Evolutionary conservation across 2,329 filamentous ascomycete genomes (phyloP), one percentile per base, ranked within the genome.

Genomic region (Fonsecaea monophora): DNA sequence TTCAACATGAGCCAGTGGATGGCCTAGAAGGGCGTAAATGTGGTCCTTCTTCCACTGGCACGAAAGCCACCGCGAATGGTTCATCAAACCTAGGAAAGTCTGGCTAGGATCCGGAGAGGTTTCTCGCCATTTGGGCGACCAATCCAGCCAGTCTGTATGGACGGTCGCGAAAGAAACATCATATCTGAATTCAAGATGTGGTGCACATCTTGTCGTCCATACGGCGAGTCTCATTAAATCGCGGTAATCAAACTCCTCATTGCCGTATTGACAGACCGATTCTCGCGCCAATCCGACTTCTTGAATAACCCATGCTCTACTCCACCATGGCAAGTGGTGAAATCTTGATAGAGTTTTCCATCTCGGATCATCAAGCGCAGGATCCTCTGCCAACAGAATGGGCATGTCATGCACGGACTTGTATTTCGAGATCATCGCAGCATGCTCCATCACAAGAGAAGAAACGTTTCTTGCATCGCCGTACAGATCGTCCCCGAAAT

Each of bases 401-500:
- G 56, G 56, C 56, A 60, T 48, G 10, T 60, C 56, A 18, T 60
- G 35, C n/a, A 60, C 38, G 7, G 37, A 32, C 13, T 42, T 42
- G 38, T 32, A 60, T 13, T 25, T 48, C 21, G 35, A 32, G 4
- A 42, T 60, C 18, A 42, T 34, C 9, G 18, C 18, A 38, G 60
- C 25, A 54, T 48, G 38, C 38, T 68, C 66, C 32, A 45, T 48
- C 21, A 68, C 40, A 34, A 68, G 65, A 25, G 57, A 59, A 21
- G 61, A 59, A 15, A 65, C 60, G 25, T 62, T 40, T 32, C 53
- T 42, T 45, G 65, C 59, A 10, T 50, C 65, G 6, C 59, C 35
- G 37, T 66, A 42, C 13, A 37, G 13, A 45, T 55, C 61, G 21
- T 59, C 25, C n/a, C 78, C 78, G 42, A 69, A 58, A 57, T 56